Conservation (phyloP, 2,329 filamentous ascomycete genomes). For the Endocalyx cinctus region DNA sequence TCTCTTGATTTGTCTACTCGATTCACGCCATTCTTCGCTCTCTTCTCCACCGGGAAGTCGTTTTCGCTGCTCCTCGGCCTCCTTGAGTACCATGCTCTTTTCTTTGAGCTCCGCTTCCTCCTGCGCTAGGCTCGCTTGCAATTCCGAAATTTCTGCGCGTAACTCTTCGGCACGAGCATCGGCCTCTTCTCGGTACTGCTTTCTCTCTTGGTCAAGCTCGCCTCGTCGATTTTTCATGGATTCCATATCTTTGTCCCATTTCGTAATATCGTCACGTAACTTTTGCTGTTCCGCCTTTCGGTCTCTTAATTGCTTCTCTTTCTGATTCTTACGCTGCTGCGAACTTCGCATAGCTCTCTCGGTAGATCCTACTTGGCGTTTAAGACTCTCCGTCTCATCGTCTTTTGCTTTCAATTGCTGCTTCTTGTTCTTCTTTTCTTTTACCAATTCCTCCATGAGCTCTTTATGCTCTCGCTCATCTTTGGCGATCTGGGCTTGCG, state of each 20-base stretch:
- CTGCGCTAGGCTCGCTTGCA: constrained; percentile 60
- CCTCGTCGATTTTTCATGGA: constrained; percentile 54
- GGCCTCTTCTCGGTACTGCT: constrained; percentile 45
- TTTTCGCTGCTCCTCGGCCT: constrained; percentile 66
- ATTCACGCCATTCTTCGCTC: constrained; percentile 52
- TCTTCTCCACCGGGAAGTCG: constrained; percentile 57
- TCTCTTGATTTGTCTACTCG: constrained; percentile 46
- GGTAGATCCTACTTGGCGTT: constrained; percentile 72
- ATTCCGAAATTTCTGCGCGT: constrained; percentile 49
- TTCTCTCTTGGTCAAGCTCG: constrained; percentile 50
- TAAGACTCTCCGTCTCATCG: constrained; percentile 79
- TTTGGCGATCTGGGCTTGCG: constrained; percentile 63
- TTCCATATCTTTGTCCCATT: constrained; percentile 61
- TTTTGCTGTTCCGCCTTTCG: constrained; percentile 66
- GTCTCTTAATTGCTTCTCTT: constrained; percentile 66
- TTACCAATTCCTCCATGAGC: constrained; percentile 63
- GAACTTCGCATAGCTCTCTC: constrained; percentile 78
- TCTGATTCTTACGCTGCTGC: constrained; percentile 72
- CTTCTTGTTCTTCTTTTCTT: constrained; percentile 74
- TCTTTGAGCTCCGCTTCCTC: constrained; percentile 71
- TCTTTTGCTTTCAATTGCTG: constrained; percentile 83
- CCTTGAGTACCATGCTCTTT: constrained; percentile 66
- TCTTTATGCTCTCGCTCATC: constrained; percentile 68
- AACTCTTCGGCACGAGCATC: constrained; percentile 49
- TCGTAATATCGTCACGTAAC: constrained; percentile 63